These are phyloP conservation scores for Hypoxylon sp. DNA, from an alignment of 2,329 filamentous ascomycete species.

Conservation along the genomic window DNA sequence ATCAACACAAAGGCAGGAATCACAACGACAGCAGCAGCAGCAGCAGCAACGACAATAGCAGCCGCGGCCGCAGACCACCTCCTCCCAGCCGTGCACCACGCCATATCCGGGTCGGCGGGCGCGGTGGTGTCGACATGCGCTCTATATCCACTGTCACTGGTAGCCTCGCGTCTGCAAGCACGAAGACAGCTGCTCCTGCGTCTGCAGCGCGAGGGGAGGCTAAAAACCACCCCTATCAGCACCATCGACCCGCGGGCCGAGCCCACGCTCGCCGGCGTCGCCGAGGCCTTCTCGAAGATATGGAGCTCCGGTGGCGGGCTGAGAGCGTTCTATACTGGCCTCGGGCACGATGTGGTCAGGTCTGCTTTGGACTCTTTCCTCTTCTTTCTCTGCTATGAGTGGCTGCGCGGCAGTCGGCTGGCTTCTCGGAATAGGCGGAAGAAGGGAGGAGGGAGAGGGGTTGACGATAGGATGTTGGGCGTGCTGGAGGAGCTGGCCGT, in stretches of 20 bases:
- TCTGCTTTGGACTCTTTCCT: conserved; percentile 79
- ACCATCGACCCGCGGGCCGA: not conserved
- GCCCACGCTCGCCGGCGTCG: conserved; percentile 54
- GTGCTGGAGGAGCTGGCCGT: conserved; percentile 77
- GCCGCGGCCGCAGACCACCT: conserved; percentile 39
- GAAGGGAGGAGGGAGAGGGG: conserved; percentile 1
- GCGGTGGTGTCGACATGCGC: conserved; percentile 80
- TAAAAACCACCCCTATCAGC: conserved; percentile 2
- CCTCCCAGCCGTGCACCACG: conserved; percentile 82
- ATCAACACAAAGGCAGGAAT: no score
- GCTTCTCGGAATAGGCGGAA: conserved; percentile 26
- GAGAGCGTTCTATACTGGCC: conserved; percentile 73
- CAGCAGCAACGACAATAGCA: not conserved
- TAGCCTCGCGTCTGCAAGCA: conserved; percentile 83
- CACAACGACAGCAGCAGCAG: not conserved
- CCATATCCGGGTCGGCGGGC: conserved; percentile 79
- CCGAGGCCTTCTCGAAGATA: conserved; percentile 76
- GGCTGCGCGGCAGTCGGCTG: conserved; percentile 45
- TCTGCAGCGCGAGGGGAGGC: conserved; percentile 47
- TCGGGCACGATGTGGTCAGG: conserved; percentile 70
- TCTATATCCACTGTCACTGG: conserved; percentile 82
- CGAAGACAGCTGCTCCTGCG: conserved; percentile 73
- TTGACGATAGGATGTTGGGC: conserved; percentile 53
- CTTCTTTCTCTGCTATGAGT: conserved; percentile 84
- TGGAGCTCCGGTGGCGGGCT: conserved; percentile 74